Conservation (phyloP, 1,284 basidiomycete genomes). For the Neolentinus lepideus region DNA sequence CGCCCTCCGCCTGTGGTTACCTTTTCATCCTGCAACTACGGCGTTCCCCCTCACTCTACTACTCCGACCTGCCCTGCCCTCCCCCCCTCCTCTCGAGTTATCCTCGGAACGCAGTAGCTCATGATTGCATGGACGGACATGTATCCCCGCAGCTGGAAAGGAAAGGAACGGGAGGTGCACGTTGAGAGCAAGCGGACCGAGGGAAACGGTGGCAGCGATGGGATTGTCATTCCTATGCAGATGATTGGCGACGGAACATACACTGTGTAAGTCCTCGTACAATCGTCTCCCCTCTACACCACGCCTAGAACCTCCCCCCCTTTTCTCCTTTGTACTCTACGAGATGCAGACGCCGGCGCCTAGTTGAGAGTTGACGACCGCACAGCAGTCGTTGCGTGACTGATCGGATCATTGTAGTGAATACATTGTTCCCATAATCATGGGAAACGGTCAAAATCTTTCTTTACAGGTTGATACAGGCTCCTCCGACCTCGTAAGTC, state of each 20-base stretch:
- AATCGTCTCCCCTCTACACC: not conserved
- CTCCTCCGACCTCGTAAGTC: constrained; percentile 64
- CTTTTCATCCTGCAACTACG: not conserved
- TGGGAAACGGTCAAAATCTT: constrained; percentile 45
- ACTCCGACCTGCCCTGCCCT: not conserved
- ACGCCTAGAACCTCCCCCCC: not conserved
- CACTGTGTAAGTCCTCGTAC: not conserved
- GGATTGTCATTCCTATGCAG: not conserved
- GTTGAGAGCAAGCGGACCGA: not conserved
- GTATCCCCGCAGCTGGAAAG: not conserved
- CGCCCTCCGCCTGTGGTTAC: not conserved
- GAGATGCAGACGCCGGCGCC: not conserved
- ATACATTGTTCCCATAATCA: constrained; percentile 49
- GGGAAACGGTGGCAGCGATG: not conserved
- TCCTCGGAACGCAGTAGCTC: not conserved
- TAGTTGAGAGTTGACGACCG: not conserved
- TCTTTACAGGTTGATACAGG: constrained; percentile 69
- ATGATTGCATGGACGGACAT: not conserved
- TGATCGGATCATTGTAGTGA: constrained; percentile 29
- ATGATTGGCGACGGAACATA: not conserved
- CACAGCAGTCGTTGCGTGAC: not conserved
- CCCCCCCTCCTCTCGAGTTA: not conserved
- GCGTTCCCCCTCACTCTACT: not conserved
- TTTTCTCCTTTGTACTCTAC: not conserved
- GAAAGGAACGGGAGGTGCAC: constrained; percentile 1